Percentiles rank a stretch among this genome's conserved stretches.
phyloP scores from a whole-genome alignment of 2,329 filamentous ascomycete species.

The Blastomyces percursus region DNA sequence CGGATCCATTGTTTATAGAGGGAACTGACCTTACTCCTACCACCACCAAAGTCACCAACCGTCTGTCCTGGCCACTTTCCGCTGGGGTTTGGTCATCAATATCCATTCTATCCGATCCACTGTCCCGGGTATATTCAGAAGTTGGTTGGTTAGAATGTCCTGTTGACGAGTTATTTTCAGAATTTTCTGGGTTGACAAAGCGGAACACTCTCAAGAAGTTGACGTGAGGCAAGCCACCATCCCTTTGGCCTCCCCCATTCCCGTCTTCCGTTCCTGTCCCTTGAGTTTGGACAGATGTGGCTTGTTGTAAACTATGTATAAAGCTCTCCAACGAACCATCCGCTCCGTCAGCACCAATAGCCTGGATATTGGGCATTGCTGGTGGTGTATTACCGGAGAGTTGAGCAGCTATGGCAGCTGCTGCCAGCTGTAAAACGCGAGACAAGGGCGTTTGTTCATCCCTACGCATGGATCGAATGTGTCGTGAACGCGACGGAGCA shows the following conservation, averaged over 20 bases:
- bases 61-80: conserved; percentile 39
- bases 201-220: conserved; percentile 61
- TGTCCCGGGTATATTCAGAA: conserved; percentile 19
- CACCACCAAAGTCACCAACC: conserved; percentile 58
- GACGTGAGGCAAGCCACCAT: conserved; percentile 43
- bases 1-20: conserved; percentile 37
- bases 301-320: conserved; percentile 51
- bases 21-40: conserved; percentile 58
- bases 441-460: conserved; percentile 55
- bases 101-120: conserved; percentile 27
- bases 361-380: conserved; percentile 45
- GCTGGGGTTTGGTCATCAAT: conserved; percentile 26
- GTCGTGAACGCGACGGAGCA: conserved; percentile 40
- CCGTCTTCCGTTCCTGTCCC: conserved; percentile 21
- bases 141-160: conserved; percentile 16
- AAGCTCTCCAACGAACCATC: conserved; percentile 55
- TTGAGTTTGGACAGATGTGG: conserved; percentile 46
- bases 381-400: conserved; percentile 51
- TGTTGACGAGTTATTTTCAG: conserved; percentile 17
- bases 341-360: conserved; percentile 44
- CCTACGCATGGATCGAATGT: conserved; percentile 42
- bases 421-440: conserved; percentile 51
- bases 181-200: conserved; percentile 45
- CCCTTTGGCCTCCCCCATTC: conserved; percentile 16
- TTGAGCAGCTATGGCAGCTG: conserved; percentile 53